Evolutionary conservation across 306 rosid genomes (phyloP), one percentile per base, ranked within the genome.

Genomic region (Quercus mongolica): DNA sequence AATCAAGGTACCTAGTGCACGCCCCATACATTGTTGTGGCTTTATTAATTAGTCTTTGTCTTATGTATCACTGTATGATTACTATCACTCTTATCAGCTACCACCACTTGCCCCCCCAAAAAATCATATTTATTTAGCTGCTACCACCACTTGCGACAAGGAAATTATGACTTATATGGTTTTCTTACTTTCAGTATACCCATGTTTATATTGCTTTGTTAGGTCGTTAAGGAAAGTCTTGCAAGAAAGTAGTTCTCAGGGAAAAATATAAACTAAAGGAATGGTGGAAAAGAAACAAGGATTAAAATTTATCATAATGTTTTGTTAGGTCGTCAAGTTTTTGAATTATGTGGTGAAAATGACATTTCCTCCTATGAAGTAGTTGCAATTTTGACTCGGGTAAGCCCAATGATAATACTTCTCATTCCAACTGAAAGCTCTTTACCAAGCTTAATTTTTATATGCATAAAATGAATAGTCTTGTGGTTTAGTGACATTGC

Each of bases 1-100:
- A 82, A 81, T 80, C 86, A 80, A 74, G 46, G 5, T 28, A 74
- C 17, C 15, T 2, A 69, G 75, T 88, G 91, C 89, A 83, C 76
- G 83, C 87, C 79, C 68, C 63, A 58, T 79, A 78, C 83, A 44
- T 41, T 41, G 12, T 41, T 8, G 3, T 41, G 46, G 46, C 46
- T 73, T 73, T 71, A 58, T 41, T 71, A 69, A 58, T 67, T 38
- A 46, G 46, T 75, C 63, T 83, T 72, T 80, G 74, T 55, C 23
- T 59, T 6, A 59, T 23, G 13, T 62, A 62, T 26, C 12, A 62
- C 13, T 3, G 26, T 14, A 26, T 70, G 76, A 58, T 71, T 79
- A 59, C n/a, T 74, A 63, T 78, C 46, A 51, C 71, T 79, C 73
- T 2, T 28, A 28, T 28, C 30, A 28, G 30, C 30, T 28, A 28